Evolutionary conservation across 176 grass and related monocot genomes (phyloP).

Genomic region (Musa acuminata): DNA sequence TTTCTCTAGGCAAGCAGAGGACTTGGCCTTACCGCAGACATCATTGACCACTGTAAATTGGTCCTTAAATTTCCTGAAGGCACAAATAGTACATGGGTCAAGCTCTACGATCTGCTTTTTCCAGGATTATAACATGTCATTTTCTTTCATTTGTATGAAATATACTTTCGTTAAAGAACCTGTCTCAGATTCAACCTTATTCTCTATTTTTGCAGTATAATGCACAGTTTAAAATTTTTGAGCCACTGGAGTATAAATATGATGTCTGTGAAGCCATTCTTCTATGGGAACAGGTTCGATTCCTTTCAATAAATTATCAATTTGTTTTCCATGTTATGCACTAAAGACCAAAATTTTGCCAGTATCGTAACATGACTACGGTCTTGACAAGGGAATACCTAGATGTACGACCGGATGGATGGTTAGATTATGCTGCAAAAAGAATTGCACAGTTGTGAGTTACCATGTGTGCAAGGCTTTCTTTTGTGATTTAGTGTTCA

Average conservation of each 20-base stretch:
- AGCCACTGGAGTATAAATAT: slow-evolving; percentile 66
- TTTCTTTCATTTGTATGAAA: neutral
- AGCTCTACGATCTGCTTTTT: slow-evolving; percentile 23
- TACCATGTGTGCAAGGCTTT: slow-evolving; percentile 1
- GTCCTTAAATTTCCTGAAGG: slow-evolving; percentile 71
- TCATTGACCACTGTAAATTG: slow-evolving; percentile 73
- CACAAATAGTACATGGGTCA: slow-evolving; percentile 85
- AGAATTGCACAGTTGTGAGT: slow-evolving; percentile 94
- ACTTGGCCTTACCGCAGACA: slow-evolving; percentile 72
- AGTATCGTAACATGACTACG: slow-evolving; percentile 96
- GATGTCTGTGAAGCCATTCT: slow-evolving; percentile 38
- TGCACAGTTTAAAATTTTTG: slow-evolving; percentile 81
- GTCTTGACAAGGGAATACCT: slow-evolving; percentile 97
- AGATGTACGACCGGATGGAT: slow-evolving; percentile 86
- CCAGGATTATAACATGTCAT: slow-evolving; percentile 16
- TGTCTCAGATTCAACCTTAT: slow-evolving; percentile 6
- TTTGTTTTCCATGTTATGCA: no score
- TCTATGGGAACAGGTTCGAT: slow-evolving; percentile 82
- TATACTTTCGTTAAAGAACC: neutral
- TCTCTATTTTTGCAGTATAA: slow-evolving; percentile 55
- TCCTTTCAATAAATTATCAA: slow-evolving; percentile 11
- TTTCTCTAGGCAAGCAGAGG: slow-evolving; percentile 71
- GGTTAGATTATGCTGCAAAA: slow-evolving; percentile 86
- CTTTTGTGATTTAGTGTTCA: slow-evolving; percentile 3
- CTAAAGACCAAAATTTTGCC: slow-evolving; percentile 6